These are phyloP conservation scores for Chimonanthus praecox DNA, from an alignment of 164 flowering plant genomes.

Conservation along the genomic window DNA sequence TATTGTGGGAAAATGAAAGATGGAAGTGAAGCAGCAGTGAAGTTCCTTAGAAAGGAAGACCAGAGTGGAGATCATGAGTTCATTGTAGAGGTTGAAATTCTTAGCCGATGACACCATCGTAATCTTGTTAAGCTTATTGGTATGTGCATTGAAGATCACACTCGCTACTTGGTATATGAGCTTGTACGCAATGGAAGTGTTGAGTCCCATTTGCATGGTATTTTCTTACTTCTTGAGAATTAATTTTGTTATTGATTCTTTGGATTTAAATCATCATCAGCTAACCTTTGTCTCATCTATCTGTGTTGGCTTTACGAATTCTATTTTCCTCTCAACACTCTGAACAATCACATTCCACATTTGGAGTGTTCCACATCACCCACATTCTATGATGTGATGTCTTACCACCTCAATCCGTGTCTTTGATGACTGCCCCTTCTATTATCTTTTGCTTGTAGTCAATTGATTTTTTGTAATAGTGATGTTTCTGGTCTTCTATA, in stretches of 20 bases:
- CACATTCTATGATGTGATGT: no score
- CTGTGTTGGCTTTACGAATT: no score
- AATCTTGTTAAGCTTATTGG: conserved; percentile 94
- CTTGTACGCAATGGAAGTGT: conserved; percentile 92
- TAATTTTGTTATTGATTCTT: neutral
- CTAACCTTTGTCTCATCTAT: no score
- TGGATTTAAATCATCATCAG: neutral
- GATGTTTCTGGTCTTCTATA: no score
- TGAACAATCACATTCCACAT: no score
- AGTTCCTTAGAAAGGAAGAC: conserved; percentile 68
- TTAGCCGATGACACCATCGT: conserved; percentile 92
- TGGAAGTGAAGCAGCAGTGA: conserved; percentile 75
- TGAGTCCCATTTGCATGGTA: conserved; percentile 98
- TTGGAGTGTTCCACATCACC: no score
- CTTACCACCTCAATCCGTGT: no score
- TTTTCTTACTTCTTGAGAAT: neutral
- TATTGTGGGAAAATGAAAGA: conserved; percentile 71
- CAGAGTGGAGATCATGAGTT: conserved; percentile 87
- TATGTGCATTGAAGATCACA: conserved; percentile 77
- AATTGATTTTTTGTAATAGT: no score
- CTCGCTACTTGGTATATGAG: conserved; percentile 89
- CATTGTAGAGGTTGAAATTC: conserved; percentile 94
- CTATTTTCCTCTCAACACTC: no score
- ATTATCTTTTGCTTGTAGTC: no score
- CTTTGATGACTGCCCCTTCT: no score